Conservation (phyloP, 1,284 basidiomycete genomes). For the Heterobasidion annosum region DNA sequence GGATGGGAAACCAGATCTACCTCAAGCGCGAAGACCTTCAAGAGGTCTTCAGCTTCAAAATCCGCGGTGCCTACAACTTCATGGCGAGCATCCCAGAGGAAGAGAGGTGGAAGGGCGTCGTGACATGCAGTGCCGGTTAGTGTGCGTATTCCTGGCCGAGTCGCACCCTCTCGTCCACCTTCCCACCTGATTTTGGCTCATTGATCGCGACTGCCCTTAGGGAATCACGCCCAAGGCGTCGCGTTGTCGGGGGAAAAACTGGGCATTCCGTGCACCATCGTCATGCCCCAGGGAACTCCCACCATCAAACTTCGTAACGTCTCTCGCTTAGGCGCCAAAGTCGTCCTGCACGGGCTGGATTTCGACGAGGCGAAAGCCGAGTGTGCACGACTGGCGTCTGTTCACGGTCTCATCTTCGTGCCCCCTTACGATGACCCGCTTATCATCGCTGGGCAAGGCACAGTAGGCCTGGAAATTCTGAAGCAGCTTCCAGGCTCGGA, state of each 20-base stretch:
- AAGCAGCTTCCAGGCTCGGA: conserved; percentile 77
- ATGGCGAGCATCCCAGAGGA: conserved; percentile 88
- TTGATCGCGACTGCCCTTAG: conserved; percentile 31
- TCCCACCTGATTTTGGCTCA: not conserved
- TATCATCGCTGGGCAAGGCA: conserved; percentile 97
- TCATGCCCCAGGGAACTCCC: conserved; percentile 96
- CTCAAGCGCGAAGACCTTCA: conserved; percentile 94
- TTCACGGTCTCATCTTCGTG: conserved; percentile 82
- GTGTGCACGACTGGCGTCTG: conserved; percentile 76
- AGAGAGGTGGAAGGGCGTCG: conserved; percentile 94
- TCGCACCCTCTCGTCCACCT: conserved; percentile 5
- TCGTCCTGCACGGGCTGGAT: conserved; percentile 86
- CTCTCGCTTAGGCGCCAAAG: conserved; percentile 86
- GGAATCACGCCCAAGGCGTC: conserved; percentile 98
- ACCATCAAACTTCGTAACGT: conserved; percentile 96
- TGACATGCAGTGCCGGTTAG: conserved; percentile 97
- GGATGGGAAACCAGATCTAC: conserved; percentile 89
- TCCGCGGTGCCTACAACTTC: conserved; percentile 97
- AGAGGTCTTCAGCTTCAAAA: conserved; percentile 99
- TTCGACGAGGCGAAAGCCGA: conserved; percentile 97
- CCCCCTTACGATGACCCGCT: conserved; percentile 98
- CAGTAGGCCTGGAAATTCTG: conserved; percentile 89
- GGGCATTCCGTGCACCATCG: conserved; percentile 91
- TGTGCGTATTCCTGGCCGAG: conserved; percentile 33
- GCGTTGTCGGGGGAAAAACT: conserved; percentile 87